Evolutionary conservation across 371 early-diverging fungal genomes (phyloP), one percentile per base, ranked within the genome.

Genomic region (Capillidium heterosporum): DNA sequence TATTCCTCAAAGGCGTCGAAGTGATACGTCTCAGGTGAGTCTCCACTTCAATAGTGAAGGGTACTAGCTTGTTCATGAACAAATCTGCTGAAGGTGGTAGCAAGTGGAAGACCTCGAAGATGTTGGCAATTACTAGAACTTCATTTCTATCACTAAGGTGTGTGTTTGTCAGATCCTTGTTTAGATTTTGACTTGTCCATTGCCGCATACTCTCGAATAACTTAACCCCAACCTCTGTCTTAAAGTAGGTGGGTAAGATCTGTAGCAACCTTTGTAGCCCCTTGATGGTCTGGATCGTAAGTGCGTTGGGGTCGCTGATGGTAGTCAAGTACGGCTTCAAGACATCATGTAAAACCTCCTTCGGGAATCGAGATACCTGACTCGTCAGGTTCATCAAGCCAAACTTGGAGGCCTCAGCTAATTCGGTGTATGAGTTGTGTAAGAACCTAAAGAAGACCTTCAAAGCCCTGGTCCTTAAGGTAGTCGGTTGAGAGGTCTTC

Each of bases 401-500:
- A 52, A 82, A 77, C 66, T 94, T 88, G 0, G 96, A 92, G 11
- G 84, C 91, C 32, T 92, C 93, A 1, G 97, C 95, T 0, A 98
- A 87, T 64, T 94, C 94, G 0, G 81, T 76, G 1, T 86, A 81
- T 59, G 87, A 90, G 57, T 87, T 80, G 63, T 98, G 95, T 19
- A 98, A 69, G 4, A 89, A 88, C 68, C 95, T 97, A 78, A 98
- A 98, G 62, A 98, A 98, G 17, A 98, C 90, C 8, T 89, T 80
- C 41, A 94, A 90, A 35, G 98, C 95, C 32, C 96, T 81, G 1
- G 84, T 80, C 19, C 92, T 76, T 0, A 84, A 86, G 19, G 73
- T 74, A 15, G 71, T 76, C 62, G 90, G 87, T 47, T 81, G 73
- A 21, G 81, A 76, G 17, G 67, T 71, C 26, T 87, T 85, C 51